phyloP scores from a whole-genome alignment of 495 filamentous ascomycete species.

The Neurospora africana region DNA sequence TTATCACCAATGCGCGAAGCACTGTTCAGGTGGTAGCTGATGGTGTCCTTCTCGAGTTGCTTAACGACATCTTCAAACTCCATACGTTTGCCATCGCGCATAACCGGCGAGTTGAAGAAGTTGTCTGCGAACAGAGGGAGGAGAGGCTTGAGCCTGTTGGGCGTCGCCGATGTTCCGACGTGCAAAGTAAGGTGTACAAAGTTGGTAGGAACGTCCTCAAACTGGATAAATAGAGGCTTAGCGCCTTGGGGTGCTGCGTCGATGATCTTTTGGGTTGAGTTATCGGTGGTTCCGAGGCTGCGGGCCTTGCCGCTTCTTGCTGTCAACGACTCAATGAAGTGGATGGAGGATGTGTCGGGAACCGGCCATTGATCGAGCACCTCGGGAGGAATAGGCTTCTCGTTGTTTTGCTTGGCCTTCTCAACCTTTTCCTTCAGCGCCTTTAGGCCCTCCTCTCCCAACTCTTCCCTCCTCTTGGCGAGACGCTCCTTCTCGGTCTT shows the following conservation, averaged over 20 bases:
- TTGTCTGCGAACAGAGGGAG: slow-evolving; percentile 76
- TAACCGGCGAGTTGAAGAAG: slow-evolving; percentile 86
- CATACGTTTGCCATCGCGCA: slow-evolving; percentile 63
- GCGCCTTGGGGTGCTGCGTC: slow-evolving; percentile 49
- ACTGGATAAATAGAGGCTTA: slow-evolving; percentile 85
- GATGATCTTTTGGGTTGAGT: slow-evolving; percentile 63
- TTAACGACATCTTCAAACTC: slow-evolving; percentile 88
- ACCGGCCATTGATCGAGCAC: slow-evolving; percentile 72
- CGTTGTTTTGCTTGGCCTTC: slow-evolving; percentile 68
- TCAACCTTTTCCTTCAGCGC: slow-evolving; percentile 66
- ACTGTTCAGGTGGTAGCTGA: slow-evolving; percentile 62
- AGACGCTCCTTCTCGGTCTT: slow-evolving; percentile 54
- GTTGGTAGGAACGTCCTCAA: slow-evolving; percentile 80
- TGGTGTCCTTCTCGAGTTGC: slow-evolving; percentile 80
- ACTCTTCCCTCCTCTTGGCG: slow-evolving; percentile 39
- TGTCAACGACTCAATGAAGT: slow-evolving; percentile 83
- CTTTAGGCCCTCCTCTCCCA: slow-evolving; percentile 48
- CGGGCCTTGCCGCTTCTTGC: slow-evolving; percentile 75
- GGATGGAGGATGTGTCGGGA: slow-evolving; percentile 74
- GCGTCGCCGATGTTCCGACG: slow-evolving; percentile 63
- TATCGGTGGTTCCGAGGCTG: slow-evolving; percentile 52
- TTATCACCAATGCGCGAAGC: slow-evolving; percentile 59
- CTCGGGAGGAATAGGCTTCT: slow-evolving; percentile 65
- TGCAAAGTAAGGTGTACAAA: slow-evolving; percentile 78
- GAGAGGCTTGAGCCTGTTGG: slow-evolving; percentile 66